Percentiles rank a stretch among this genome's conserved stretches.
phyloP scores from a whole-genome alignment of 2,329 filamentous ascomycete genomes.

The Penicillium crustosum region DNA sequence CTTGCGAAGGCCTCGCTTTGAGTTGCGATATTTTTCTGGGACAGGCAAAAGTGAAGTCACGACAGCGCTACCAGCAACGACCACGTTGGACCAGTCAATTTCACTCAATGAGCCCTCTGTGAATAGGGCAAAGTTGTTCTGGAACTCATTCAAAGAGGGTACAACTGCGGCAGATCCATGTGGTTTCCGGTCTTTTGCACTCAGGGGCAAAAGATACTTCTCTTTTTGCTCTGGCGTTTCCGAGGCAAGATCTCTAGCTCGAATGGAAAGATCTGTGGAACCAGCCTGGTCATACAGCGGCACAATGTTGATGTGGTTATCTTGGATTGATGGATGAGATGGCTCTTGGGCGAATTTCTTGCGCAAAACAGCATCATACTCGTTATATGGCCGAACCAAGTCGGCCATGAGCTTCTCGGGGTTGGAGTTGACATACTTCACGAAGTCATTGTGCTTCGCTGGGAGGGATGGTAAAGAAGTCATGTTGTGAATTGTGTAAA shows the following conservation, averaged over 20 bases:
- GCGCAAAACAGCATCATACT: slow-evolving; percentile 37
- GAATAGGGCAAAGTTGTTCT: slow-evolving; percentile 77
- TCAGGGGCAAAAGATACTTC: slow-evolving; percentile 38
- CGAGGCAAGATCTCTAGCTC: slow-evolving; percentile 34
- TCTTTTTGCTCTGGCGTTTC: slow-evolving; percentile 32
- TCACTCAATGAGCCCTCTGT: slow-evolving; percentile 75
- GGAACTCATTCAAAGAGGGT: slow-evolving; percentile 66
- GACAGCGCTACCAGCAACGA: slow-evolving; percentile 77
- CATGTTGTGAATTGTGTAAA: slow-evolving; percentile 4
- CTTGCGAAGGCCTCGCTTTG: slow-evolving; percentile 62
- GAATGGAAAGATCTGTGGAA: slow-evolving; percentile 27
- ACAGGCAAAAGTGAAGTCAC: slow-evolving; percentile 75
- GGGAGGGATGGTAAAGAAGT: slow-evolving; percentile 30
- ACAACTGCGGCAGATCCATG: slow-evolving; percentile 69
- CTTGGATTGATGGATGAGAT: slow-evolving; percentile 29
- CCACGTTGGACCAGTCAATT: slow-evolving; percentile 77
- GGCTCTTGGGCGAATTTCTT: slow-evolving; percentile 43
- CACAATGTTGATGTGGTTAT: slow-evolving; percentile 36
- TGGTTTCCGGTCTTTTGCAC: slow-evolving; percentile 57
- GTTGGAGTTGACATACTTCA: slow-evolving; percentile 27
- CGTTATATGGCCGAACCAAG: slow-evolving; percentile 38
- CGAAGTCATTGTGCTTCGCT: slow-evolving; percentile 29
- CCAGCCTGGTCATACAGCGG: slow-evolving; percentile 34
- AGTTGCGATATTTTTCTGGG: slow-evolving; percentile 59
- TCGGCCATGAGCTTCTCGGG: slow-evolving; percentile 28